A percentile compares a stretch with the other conserved stretches of the same genome.
Evolutionary conservation across 305 asterid genomes (phyloP).

Genomic region (Rubia tinctorum): DNA sequence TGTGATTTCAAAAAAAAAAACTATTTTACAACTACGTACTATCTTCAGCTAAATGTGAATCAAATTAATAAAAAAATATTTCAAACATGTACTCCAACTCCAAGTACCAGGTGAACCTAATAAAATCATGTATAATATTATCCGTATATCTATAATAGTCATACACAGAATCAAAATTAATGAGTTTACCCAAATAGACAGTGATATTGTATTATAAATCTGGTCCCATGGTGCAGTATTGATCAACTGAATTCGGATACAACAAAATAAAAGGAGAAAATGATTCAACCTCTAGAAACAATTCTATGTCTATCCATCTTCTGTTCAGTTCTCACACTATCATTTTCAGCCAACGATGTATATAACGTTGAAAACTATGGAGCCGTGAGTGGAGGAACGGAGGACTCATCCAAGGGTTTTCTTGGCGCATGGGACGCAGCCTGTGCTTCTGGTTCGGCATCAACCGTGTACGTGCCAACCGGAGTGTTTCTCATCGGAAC

Average conservation of each 20-base stretch:
- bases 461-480: conserved; percentile 17
- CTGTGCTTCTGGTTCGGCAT: conserved; percentile 15
- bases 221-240: not conserved
- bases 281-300: not conserved
- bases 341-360: not conserved
- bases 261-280: not conserved
- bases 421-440: conserved; percentile 26
- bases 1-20: too few species aligned
- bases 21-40: too few species aligned
- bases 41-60: too few species aligned
- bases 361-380: conserved; percentile 22
- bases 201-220: not conserved
- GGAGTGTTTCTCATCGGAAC: conserved; percentile 19
- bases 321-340: not conserved
- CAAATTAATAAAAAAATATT: too few species aligned
- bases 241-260: not conserved
- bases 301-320: not conserved
- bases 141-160: not conserved
- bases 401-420: conserved; percentile 24
- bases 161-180: not conserved
- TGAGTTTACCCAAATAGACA: not conserved
- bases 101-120: not conserved
- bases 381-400: conserved; percentile 25
- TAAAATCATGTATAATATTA: not conserved
- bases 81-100: too few species aligned